Conservation (phyloP, 2,329 filamentous ascomycete genomes). For the Clathrospora elynae region DNA sequence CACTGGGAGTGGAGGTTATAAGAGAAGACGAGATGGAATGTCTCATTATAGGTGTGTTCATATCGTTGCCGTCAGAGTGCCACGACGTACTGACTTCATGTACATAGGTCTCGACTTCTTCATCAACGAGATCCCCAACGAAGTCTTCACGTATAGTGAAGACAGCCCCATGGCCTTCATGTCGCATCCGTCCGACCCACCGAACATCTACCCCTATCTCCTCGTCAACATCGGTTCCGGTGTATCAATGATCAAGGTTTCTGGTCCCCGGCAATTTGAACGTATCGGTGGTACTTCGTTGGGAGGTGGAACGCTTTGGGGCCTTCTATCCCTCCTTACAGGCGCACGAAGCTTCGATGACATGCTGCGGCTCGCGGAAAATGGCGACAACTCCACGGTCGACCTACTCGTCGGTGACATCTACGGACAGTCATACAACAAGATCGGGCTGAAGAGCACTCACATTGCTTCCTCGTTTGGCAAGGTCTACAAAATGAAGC, state of each 20-base stretch:
- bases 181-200: constrained; percentile 67
- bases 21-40: constrained; percentile 99
- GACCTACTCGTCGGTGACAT: constrained; percentile 98
- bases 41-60: constrained; percentile 79
- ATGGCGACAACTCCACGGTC: constrained; percentile 88
- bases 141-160: constrained; percentile 94
- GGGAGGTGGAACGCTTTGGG: constrained; percentile 97
- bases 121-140: constrained; percentile 94
- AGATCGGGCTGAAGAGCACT: constrained; percentile 93
- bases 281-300: constrained; percentile 94
- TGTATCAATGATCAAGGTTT: constrained; percentile 96
- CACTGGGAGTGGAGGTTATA: constrained; percentile 83
- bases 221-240: constrained; percentile 98
- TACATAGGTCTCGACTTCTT: constrained; percentile 88
- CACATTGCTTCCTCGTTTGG: constrained; percentile 97
- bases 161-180: constrained; percentile 86
- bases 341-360: constrained; percentile 96
- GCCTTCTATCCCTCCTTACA: constrained; percentile 85
- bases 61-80: background rate
- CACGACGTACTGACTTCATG: constrained; percentile 4
- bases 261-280: constrained; percentile 81
- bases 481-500: constrained; percentile 93
- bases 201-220: constrained; percentile 85
- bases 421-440: constrained; percentile 92
- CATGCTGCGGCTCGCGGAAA: constrained; percentile 90